These are phyloP conservation scores for Pestalotiopsis sp. DNA, from an alignment of 2,329 filamentous ascomycete genomes.

Conservation along the genomic window DNA sequence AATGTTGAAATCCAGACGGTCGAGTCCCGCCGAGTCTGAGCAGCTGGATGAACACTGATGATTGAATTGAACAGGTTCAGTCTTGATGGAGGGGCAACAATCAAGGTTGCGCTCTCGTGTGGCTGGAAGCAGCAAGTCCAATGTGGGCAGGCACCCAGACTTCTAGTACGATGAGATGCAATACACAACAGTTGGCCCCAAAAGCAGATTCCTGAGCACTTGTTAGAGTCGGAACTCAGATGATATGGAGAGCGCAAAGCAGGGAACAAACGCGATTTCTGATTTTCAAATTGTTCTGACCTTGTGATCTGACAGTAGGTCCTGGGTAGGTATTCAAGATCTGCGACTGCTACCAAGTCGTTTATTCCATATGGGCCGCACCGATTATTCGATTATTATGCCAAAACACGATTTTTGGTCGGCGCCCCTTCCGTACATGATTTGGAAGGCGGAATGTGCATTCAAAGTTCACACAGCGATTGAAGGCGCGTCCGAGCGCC, in stretches of 20 bases:
- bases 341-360: not conserved
- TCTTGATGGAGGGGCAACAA: not conserved
- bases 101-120: not conserved
- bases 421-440: not conserved
- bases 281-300: not conserved
- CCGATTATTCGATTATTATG: not conserved
- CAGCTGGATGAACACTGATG: too few relatives aligned
- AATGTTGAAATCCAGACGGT: not conserved
- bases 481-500: slow-evolving; percentile 6
- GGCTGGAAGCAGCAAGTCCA: not conserved
- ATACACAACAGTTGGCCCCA: not conserved
- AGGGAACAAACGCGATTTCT: not conserved
- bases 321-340: not conserved
- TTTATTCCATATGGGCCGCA: not conserved
- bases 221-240: not conserved
- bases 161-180: not conserved
- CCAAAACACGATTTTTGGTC: not conserved
- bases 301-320: not conserved
- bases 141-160: not conserved
- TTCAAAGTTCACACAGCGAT: not conserved
- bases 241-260: not conserved
- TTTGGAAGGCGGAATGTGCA: not conserved
- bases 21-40: too few relatives aligned
- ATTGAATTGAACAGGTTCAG: too few relatives aligned
- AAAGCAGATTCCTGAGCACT: not conserved